phyloP scores from a whole-genome alignment of 257 asterid genomes.

The Solanum bukasovii region DNA sequence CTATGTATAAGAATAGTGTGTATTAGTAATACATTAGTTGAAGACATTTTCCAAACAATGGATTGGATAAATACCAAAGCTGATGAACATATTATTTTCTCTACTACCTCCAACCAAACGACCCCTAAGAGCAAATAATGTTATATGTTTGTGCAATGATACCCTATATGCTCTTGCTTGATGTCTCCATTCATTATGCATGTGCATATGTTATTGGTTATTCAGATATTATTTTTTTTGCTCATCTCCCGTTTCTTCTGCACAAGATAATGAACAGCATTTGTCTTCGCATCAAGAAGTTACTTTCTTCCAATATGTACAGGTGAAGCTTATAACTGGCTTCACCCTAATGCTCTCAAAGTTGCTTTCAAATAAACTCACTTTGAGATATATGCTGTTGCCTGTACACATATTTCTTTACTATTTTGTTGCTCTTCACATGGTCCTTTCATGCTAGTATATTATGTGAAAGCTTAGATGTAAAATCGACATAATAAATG shows the following conservation, averaged over 20 bases:
- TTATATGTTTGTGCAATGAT: neutral
- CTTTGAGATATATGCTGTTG: neutral
- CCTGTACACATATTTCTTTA: neutral
- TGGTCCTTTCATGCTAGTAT: neutral
- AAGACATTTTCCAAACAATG: neutral
- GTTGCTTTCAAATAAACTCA: neutral
- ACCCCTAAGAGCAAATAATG: neutral
- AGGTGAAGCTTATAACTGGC: neutral
- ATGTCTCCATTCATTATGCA: neutral
- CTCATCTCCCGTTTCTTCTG: neutral
- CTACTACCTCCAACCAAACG: neutral
- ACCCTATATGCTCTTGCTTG: neutral
- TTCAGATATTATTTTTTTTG: neutral
- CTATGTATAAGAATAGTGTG: neutral
- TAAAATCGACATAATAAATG: neutral
- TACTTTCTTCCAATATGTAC: neutral
- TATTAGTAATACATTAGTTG: neutral
- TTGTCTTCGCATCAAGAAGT: neutral
- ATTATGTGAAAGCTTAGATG: neutral
- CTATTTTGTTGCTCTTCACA: neutral
- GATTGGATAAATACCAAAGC: neutral
- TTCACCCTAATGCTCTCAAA: neutral
- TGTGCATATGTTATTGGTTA: neutral
- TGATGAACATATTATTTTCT: neutral
- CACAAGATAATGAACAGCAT: neutral